Evolutionary conservation across 805 yeast genomes (phyloP), one percentile per base, ranked within the genome.

Genomic region (Nakazawaea holstii): DNA sequence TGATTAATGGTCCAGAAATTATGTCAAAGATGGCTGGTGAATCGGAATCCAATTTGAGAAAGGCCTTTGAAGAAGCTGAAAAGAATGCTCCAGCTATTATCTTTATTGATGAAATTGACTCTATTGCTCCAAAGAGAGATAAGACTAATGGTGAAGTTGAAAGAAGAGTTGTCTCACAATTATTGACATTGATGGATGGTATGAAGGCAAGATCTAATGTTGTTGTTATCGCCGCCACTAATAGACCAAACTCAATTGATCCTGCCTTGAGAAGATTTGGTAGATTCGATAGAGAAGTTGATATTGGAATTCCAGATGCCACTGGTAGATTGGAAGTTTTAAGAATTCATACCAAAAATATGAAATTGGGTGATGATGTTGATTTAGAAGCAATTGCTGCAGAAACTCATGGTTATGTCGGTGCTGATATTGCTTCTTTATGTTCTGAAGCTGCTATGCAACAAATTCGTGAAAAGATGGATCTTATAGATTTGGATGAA

Each of bases 361-460:
- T 94, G 99, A 94, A 94, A 72, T 77, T 94, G 60, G 92, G 80
- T 28, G 96, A 82, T 52, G 98, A 88, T 61, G 99, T 94, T 46
- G 97, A 94, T 67, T 79, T 94, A 59, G 99, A 94, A 74, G 78
- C 92, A 36, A 86, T 94, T 65, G 98, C 99, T 13, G 74, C 95
- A 26, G 99, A 94, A 73, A 94, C 99, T 35, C 99, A 95, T 65
- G 99, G 99, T 74, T 94, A 91, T 63, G 99, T 94, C 51, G 99
- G 99, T 75, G 96, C 97, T 43, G 99, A 94, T 80, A 76, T 94
- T 60, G 99, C 99, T 1, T 91, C 98, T 7, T 76, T 94, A 62
- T 94, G 99, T 77, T 90, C 97, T n/a, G 99, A 95, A 73, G 99
- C 99, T 55, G 99, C 99, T 50, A 94, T 94, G 99, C 99, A 94